Base-by-base conservation (phyloP, 345 rosid species). In the Firmiana major region DNA sequence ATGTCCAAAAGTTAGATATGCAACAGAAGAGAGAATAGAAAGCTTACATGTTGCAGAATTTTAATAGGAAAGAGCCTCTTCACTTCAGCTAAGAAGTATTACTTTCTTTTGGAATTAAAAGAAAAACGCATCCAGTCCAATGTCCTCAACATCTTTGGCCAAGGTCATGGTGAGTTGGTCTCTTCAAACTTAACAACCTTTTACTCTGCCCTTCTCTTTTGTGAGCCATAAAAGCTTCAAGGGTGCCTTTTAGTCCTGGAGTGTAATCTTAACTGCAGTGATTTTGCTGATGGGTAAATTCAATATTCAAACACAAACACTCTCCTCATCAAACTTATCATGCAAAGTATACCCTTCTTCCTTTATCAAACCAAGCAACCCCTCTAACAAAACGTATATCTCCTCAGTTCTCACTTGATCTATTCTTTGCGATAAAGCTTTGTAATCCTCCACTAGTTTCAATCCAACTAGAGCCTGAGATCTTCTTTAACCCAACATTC, bases 381-480 rank as follows among this genome's bases (percentile, higher is more conserved):
- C 85, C 71, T 86, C 89, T 79, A 84, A 81, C n/a, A 81, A 22
- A 24, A 36, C 63, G 57, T 80, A 81, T 60, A 86, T 86, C 85
- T 85, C 84, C 73, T 79, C 78, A 70, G 77, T 82, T 80, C 78
- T 81, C 84, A 73, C 84, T 84, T 1, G 87, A 87, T 48, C 64
- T 68, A 42, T 86, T 91, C 79, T 76, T 85, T 1, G 90, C 86
- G 53, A 85, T 75, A 74, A 88, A 86, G 83, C 83, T 83, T 22
- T 82, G 82, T 45, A 83, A 65, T 24, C 93, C 86, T 76, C 71
- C 78, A 45, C 75, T 78, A 45, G 83, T 88, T 80, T 88, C 94
- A 38, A 89, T 87, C 94, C 97, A 90, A 81, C 98, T 94, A 48
- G 84, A 82, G 21, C 97, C 97, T 13, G 97, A 76, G 71, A 86